Evolutionary conservation across 495 filamentous ascomycete genomes (phyloP), one percentile per base, ranked within the genome.

Genomic region (Penicillium macrosclerotiorum): DNA sequence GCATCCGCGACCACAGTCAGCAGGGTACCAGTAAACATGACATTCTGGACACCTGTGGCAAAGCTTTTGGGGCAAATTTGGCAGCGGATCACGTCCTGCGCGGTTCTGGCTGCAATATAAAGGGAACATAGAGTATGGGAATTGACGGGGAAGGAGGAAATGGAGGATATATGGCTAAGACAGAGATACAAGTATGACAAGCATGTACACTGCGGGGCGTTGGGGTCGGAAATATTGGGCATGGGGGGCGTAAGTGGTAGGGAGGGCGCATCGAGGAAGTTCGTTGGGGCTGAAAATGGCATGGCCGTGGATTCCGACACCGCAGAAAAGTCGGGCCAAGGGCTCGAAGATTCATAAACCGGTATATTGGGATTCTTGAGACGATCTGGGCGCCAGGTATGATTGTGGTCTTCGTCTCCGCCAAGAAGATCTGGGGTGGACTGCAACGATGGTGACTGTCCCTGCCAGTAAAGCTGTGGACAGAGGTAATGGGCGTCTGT

Each of bases 21-120:
- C 7, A 87, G 67, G 0, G 82, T 80, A 5, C 77, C 82, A 8
- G 83, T 75, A 42, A 85, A 76, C 82, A 86, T 86, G 29, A 82
- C 71, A 54, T 78, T 86, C 45, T 86, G 83, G 13, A 80, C 51
- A 7, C 65, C 68, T 1, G 71, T 71, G 18, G 68, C 58, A 20
- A 73, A 75, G 20, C 62, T 60, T 26, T 72, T 68, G 12, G 75
- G 75, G 53, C 84, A 88, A 12, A 65, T 50, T 29, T 68, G 58
- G 60, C 84, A 88, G 55, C 75, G 73, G 37, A 86, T 73, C n/a
- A 73, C 69, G 26, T 78, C 64, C 45, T 78, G 73, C 1, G 81
- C 81, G 5, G 75, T 74, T 44, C 65, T 64, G 5, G 80, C 69
- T 8, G 79, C 80, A 27, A 72, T 67, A n/a, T 79, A 80, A 20